Base-by-base conservation (phyloP, 1,284 basidiomycete species). In the Cerioporus squamosus region DNA sequence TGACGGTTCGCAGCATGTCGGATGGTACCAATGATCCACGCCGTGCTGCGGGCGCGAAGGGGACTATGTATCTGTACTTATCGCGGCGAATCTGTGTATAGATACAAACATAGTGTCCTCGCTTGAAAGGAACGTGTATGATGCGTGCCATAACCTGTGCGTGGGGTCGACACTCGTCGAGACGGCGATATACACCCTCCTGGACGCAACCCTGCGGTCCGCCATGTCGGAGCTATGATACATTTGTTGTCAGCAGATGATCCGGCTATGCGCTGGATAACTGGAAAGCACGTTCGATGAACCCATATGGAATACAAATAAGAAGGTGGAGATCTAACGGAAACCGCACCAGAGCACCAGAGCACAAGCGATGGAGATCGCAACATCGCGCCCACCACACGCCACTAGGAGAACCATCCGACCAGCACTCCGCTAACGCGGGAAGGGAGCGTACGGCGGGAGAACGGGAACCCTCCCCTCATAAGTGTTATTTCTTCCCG, bases 401-500 rank as follows among this genome's bases (percentile, higher is more conserved):
- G 18, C 24, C 22, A 45, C 48, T n/a, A 50, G 52, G 40, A 44
- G 15, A n/a, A 39, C 51, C 39, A 26, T 24, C 31, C 18, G 45
- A 15, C 40, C 40, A 42, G n/a, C n/a, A 42, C 56, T 46, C 51
- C 49, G 44, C 50, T 42, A 39, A 47, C 38, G 52, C 47, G 23
- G 49, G 39, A 15, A 36, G 18, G 7, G 40, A 14, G 40, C 40
- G n/a, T 10, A 42, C n/a, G 38, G 43, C 49, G 46, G 36, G 45
- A 38, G 36, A 42, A 60, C 53, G 60, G 64, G 65, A 62, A 62
- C 66, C 66, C 65, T 65, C 66, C 68, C 66, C 51, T 23, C 59
- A 57, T 62, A 56, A 44, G 52, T 70, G 70, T 76, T 75, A 84
- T 77, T 84, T 83, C 66, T 74, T 73, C 62, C 58, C 63, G 50